Conservation (phyloP, 192 early-diverging fungal species). For the Coemansia sp. region DNA sequence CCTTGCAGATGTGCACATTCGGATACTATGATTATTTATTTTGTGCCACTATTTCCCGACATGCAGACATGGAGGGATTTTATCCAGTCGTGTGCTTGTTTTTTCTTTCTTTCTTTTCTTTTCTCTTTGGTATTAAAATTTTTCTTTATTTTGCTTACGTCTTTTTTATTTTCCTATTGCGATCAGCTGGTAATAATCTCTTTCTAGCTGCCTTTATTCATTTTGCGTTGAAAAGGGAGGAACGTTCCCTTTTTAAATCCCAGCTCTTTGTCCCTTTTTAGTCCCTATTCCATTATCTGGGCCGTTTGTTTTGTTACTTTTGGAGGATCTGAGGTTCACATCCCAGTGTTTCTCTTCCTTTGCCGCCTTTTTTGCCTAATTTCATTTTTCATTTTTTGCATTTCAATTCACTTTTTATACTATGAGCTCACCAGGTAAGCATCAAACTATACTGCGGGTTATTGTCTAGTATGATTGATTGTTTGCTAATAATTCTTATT, state of each 20-base stretch:
- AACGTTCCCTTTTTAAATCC: not conserved
- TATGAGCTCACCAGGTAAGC: conserved; percentile 5
- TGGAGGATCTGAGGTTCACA: not conserved
- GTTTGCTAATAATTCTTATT: not conserved
- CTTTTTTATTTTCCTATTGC: not conserved
- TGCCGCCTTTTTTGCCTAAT: not conserved
- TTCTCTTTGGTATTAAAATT: not conserved
- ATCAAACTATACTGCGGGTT: not conserved
- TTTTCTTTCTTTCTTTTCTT: not conserved
- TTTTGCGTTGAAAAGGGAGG: not conserved
- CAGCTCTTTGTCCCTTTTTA: not conserved
- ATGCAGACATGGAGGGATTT: conserved; percentile 2
- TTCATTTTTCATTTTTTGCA: conserved; percentile 8
- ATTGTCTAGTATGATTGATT: not conserved
- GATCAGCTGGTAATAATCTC: not conserved
- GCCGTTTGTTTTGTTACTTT: conserved; percentile 1
- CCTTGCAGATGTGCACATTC: not conserved
- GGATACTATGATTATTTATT: not conserved
- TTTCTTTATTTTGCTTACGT: not conserved
- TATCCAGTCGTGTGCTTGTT: not conserved
- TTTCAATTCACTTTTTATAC: conserved; percentile 3
- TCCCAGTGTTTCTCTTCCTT: no score
- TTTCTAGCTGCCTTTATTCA: not conserved
- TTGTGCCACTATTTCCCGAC: conserved; percentile 1
- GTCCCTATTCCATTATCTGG: not conserved